Percentiles rank a stretch among this genome's conserved stretches.
Evolutionary conservation across 305 asterid species (phyloP).

Genomic region (Solanum hybrid): DNA sequence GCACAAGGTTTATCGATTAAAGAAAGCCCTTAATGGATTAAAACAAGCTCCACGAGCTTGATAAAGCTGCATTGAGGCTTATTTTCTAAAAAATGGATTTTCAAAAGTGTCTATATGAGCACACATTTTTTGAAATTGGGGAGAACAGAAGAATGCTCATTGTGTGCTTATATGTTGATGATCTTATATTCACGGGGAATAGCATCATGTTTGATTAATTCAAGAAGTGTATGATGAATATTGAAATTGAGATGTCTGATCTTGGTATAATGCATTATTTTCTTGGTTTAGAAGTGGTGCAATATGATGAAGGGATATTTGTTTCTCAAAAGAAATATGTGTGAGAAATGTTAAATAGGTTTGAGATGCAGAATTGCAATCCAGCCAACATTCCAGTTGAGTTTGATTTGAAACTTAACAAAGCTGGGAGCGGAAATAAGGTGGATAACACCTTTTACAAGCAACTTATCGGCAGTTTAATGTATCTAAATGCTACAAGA

Average conservation of each 20-base stretch:
- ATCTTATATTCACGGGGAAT: not conserved
- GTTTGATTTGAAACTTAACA: not conserved
- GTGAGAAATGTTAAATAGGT: not conserved
- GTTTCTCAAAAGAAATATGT: not conserved
- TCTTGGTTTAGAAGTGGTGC: not conserved
- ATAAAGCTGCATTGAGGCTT: not conserved
- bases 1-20: not conserved
- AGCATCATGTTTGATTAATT: not conserved
- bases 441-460: not conserved
- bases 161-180: not conserved
- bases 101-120: not conserved
- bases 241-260: not conserved
- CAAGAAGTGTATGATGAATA: not conserved
- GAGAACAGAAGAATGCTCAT: not conserved
- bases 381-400: not conserved
- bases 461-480: too few species aligned
- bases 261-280: not conserved
- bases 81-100: not conserved
- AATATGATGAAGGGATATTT: not conserved
- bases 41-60: not conserved
- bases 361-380: not conserved
- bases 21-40: not conserved
- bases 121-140: not conserved
- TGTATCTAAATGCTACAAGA: not conserved
- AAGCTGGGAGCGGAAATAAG: not conserved